These are phyloP conservation scores for Oleoguttula mirabilis DNA, from an alignment of 495 filamentous ascomycete species.

Conservation along the genomic window DNA sequence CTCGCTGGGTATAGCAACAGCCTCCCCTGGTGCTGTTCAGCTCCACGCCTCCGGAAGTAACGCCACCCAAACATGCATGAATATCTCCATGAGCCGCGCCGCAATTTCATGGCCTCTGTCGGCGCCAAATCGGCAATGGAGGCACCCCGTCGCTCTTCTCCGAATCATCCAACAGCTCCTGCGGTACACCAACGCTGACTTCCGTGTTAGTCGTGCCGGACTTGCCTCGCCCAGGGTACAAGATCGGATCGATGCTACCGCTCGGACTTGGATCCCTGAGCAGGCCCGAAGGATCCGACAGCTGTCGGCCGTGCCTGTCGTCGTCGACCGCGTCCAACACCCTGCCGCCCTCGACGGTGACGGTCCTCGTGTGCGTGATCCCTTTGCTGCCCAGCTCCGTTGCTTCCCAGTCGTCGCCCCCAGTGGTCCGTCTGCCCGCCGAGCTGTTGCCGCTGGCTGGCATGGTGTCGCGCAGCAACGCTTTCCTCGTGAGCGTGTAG, in stretches of 20 bases:
- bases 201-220: conserved; percentile 8
- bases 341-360: conserved; percentile 15
- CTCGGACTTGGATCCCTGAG: conserved; percentile 3
- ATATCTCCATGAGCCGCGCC: no score
- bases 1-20: no score
- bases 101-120: no score
- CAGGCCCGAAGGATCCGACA: not conserved
- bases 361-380: conserved; percentile 20
- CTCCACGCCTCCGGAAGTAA: no score
- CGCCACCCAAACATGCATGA: no score
- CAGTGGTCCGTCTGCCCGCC: not conserved
- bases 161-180: conserved; percentile 5
- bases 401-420: conserved; percentile 11
- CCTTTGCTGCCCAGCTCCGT: conserved; percentile 15
- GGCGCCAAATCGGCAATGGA: no score
- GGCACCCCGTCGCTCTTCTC: conserved; percentile 8
- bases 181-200: conserved; percentile 3
- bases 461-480: conserved; percentile 20
- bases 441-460: conserved; percentile 2
- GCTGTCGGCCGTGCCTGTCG: not conserved
- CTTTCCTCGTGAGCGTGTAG: conserved; percentile 20
- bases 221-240: conserved; percentile 1
- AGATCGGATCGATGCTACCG: conserved; percentile 17
- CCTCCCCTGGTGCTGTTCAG: no score
- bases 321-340: conserved; percentile 5